Conservation (phyloP, 768 basidiomycete species). For the button mushroom (Agaricus bisporus) region DNA sequence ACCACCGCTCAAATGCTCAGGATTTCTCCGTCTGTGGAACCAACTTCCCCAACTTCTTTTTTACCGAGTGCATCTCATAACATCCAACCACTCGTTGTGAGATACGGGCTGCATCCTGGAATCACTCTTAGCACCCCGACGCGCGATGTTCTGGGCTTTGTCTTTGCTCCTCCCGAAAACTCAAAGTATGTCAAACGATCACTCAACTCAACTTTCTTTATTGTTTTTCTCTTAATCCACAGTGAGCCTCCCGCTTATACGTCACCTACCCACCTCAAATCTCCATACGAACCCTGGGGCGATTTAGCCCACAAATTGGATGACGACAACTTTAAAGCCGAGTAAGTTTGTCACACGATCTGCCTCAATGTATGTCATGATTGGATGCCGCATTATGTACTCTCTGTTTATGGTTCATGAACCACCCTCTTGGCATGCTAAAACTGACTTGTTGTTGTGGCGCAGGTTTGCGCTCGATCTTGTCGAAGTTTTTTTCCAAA, state of each 20-base stretch:
- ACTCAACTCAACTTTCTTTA: constrained; percentile 12
- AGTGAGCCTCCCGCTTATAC: constrained; percentile 34
- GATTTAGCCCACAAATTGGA: constrained; percentile 67
- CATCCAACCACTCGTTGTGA: constrained; percentile 34
- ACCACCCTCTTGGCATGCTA: background rate
- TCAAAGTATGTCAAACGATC: constrained; percentile 30
- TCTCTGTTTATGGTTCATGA: background rate
- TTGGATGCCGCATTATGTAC: constrained; percentile 5
- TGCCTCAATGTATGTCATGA: constrained; percentile 20
- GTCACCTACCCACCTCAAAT: constrained; percentile 27
- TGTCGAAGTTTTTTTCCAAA: constrained; percentile 92
- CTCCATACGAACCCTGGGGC: constrained; percentile 67
- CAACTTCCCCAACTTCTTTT: constrained; percentile 14
- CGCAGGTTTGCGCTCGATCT: constrained; percentile 86
- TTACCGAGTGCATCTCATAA: constrained; percentile 17
- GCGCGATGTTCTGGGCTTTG: constrained; percentile 60
- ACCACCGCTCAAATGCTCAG: constrained; percentile 11
- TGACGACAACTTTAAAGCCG: constrained; percentile 68
- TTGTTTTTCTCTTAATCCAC: constrained; percentile 13
- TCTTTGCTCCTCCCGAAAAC: constrained; percentile 71
- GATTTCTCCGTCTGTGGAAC: constrained; percentile 21
- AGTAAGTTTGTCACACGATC: constrained; percentile 55
- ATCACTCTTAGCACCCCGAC: constrained; percentile 57
- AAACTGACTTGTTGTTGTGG: constrained; percentile 12
- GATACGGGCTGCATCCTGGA: constrained; percentile 44